A percentile compares a stretch with the other conserved stretches of the same genome.
Evolutionary conservation across 2,329 filamentous ascomycete genomes (phyloP).

Genomic region (Paraconiothyrium sp.): DNA sequence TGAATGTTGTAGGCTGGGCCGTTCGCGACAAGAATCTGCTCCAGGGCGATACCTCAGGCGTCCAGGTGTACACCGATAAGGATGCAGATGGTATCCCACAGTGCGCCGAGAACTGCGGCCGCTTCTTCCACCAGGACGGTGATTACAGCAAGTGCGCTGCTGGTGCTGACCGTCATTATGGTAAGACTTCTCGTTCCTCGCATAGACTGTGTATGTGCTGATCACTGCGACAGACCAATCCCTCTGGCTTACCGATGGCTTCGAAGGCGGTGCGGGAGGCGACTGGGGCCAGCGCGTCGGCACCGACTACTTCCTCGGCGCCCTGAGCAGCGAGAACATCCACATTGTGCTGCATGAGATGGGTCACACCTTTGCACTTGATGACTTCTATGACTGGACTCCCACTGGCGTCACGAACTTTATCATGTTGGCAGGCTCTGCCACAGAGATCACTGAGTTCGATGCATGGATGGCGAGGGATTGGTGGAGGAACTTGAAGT

Average conservation of each 20-base stretch:
- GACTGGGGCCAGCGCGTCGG: slow-evolving; percentile 60
- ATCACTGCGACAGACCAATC: slow-evolving; percentile 48
- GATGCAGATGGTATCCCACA: slow-evolving; percentile 55
- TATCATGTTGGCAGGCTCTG: slow-evolving; percentile 58
- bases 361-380: slow-evolving; percentile 57
- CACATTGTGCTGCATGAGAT: slow-evolving; percentile 60
- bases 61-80: slow-evolving; percentile 55
- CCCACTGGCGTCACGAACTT: slow-evolving; percentile 55
- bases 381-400: slow-evolving; percentile 58
- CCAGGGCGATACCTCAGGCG: slow-evolving; percentile 47
- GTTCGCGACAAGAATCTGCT: slow-evolving; percentile 52
- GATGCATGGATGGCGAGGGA: slow-evolving; percentile 61
- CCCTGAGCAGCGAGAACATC: slow-evolving; percentile 49
- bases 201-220: not conserved
- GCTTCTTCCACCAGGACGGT: slow-evolving; percentile 58
- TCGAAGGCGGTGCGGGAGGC: slow-evolving; percentile 57
- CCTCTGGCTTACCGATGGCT: slow-evolving; percentile 60
- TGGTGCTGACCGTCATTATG: slow-evolving; percentile 54
- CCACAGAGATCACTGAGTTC: slow-evolving; percentile 57
- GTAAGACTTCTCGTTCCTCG: slow-evolving; percentile 18
- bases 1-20: slow-evolving; percentile 57
- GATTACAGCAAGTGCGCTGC: slow-evolving; percentile 54
- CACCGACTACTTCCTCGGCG: slow-evolving; percentile 55
- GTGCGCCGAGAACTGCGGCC: slow-evolving; percentile 54
- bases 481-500: slow-evolving; percentile 56